Conservation (phyloP, 164 flowering plant genomes). For the Magnolia officinalis region DNA sequence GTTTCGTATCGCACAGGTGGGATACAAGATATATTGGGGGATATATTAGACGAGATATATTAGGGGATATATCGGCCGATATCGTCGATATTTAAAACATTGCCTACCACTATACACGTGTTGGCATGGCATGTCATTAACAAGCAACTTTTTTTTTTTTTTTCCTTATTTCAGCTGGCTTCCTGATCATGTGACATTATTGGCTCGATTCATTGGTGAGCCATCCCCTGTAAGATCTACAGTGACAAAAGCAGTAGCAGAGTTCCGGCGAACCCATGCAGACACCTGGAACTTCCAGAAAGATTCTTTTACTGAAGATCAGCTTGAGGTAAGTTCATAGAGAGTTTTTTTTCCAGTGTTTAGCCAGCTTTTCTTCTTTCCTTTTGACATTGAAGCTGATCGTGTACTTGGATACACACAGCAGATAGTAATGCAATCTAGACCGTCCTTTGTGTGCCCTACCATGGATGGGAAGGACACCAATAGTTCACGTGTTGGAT, state of each 20-base stretch:
- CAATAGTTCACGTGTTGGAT: too few relatives aligned
- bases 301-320: slow-evolving; percentile 83
- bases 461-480: background rate
- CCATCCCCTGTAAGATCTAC: slow-evolving; percentile 91
- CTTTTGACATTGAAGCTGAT: background rate
- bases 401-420: background rate
- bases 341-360: background rate
- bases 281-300: slow-evolving; percentile 95
- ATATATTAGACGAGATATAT: too few relatives aligned
- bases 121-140: background rate
- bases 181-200: slow-evolving; percentile 85
- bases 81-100: too few relatives aligned
- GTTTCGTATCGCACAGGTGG: too few relatives aligned
- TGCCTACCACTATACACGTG: too few relatives aligned
- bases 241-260: slow-evolving; percentile 90
- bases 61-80: too few relatives aligned
- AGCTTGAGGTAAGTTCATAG: slow-evolving; percentile 65
- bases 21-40: too few relatives aligned
- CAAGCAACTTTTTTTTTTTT: background rate
- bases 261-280: slow-evolving; percentile 96
- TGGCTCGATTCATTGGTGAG: slow-evolving; percentile 80
- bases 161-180: slow-evolving; percentile 61
- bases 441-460: background rate
- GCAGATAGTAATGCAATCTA: background rate
- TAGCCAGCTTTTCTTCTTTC: background rate